phyloP scores from a whole-genome alignment of 2,329 filamentous ascomycete species.

The Phoma sp. region DNA sequence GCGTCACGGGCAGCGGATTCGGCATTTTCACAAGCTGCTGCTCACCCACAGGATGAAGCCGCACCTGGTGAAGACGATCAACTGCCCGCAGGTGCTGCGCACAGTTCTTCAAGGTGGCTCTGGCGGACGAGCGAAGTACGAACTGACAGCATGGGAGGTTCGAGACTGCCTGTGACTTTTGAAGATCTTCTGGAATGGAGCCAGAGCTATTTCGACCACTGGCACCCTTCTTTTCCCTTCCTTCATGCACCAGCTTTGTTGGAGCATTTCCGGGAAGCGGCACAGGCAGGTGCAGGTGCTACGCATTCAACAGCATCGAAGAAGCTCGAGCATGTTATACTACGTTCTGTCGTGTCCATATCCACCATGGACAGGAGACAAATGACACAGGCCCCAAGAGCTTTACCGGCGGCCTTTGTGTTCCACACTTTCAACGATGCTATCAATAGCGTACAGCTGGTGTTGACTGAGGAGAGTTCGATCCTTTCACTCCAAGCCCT shows the following conservation, averaged over 20 bases:
- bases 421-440: constrained; percentile 34
- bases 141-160: background rate
- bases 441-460: constrained; percentile 23
- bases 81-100: constrained; percentile 24
- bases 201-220: constrained; percentile 38
- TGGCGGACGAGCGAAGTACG: constrained; percentile 28
- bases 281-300: background rate
- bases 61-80: constrained; percentile 33
- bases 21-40: constrained; percentile 2
- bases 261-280: constrained; percentile 24
- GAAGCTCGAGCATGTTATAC: constrained; percentile 26
- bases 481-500: constrained; percentile 33
- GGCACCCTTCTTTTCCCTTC: constrained; percentile 37
- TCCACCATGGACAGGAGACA: constrained; percentile 31
- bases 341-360: constrained; percentile 35
- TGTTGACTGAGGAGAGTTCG: constrained; percentile 33
- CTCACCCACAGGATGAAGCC: constrained; percentile 22
- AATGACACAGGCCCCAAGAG: constrained; percentile 10
- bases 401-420: constrained; percentile 20
- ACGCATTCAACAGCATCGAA: constrained; percentile 2
- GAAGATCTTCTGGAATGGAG: constrained; percentile 36
- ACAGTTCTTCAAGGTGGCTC: constrained; percentile 33
- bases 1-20: constrained; percentile 12
- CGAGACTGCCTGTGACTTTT: constrained; percentile 17
- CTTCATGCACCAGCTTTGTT: constrained; percentile 33